Conservation (phyloP, 2,329 filamentous ascomycete species). For the Xylariaceae sp. region DNA sequence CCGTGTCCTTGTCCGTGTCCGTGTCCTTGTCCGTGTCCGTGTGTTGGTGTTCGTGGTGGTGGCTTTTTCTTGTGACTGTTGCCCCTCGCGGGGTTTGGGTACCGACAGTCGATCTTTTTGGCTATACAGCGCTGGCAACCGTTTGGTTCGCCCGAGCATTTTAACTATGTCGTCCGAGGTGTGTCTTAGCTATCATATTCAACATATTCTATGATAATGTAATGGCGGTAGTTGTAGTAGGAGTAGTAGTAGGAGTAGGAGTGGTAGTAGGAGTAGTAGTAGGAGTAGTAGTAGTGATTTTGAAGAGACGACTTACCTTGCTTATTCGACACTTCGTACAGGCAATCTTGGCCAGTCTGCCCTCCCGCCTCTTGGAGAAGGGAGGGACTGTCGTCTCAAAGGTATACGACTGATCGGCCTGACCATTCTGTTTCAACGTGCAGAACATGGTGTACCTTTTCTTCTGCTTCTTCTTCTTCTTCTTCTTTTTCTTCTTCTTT, state of each 20-base stretch:
- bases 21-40: neutral
- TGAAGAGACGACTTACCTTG: conserved; percentile 12
- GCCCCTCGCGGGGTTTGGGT: conserved; percentile 14
- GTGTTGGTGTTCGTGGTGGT: no score
- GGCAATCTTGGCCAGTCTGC: conserved; percentile 17
- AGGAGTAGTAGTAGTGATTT: neutral
- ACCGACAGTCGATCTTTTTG: conserved; percentile 17
- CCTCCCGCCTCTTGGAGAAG: conserved; percentile 18
- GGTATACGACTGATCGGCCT: conserved; percentile 17
- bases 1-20: neutral
- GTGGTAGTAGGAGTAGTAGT: neutral
- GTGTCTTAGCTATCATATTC: no score
- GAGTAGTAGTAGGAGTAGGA: no score
- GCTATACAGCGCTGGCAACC: conserved; percentile 17
- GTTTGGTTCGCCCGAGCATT: conserved; percentile 17
- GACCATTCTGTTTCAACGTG: conserved; percentile 17
- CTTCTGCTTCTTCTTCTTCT: neutral
- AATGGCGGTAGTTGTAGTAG: no score
- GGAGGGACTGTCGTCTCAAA: conserved; percentile 19
- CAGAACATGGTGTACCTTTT: conserved; percentile 13
- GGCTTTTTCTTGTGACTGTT: conserved; percentile 14
- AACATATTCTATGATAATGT: no score
- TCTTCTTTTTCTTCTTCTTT: no score
- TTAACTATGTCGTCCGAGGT: conserved; percentile 7
- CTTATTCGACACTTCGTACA: conserved; percentile 20